A percentile compares a stretch with the other conserved stretches of the same genome.
These are phyloP conservation scores for Neopestalotiopsis clavispora DNA, from an alignment of 2,329 filamentous ascomycete species.

Conservation along the genomic window DNA sequence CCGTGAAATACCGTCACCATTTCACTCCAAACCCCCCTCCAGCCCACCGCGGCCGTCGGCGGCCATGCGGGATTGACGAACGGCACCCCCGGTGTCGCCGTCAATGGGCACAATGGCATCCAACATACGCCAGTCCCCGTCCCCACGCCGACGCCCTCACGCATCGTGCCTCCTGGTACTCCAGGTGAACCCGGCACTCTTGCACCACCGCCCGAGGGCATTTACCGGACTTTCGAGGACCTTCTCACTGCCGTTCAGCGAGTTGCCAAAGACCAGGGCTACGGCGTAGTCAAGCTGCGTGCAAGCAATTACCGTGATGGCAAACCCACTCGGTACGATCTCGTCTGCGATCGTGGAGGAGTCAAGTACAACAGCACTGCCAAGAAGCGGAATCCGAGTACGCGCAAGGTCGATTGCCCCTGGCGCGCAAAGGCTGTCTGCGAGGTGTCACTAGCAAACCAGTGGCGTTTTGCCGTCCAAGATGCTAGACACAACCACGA, in stretches of 20 bases:
- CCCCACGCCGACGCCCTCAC: slow-evolving; percentile 20
- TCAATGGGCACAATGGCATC: slow-evolving; percentile 18
- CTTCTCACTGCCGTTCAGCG: slow-evolving; percentile 62
- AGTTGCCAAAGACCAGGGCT: slow-evolving; percentile 66
- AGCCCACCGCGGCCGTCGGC: slow-evolving; percentile 36
- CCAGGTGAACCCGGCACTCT: slow-evolving; percentile 40
- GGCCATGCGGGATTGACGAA: slow-evolving; percentile 32
- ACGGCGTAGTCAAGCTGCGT: slow-evolving; percentile 66
- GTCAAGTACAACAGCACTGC: slow-evolving; percentile 70
- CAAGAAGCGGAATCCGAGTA: slow-evolving; percentile 68
- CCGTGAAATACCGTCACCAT: slow-evolving; percentile 36
- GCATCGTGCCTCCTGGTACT: slow-evolving; percentile 15
- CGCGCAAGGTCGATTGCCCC: slow-evolving; percentile 67
- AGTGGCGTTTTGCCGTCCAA: slow-evolving; percentile 68
- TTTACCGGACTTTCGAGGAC: slow-evolving; percentile 64
- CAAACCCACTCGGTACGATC: slow-evolving; percentile 66
- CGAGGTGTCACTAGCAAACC: slow-evolving; percentile 65
- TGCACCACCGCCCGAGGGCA: slow-evolving; percentile 63
- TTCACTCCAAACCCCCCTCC: slow-evolving; percentile 35
- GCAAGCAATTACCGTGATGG: slow-evolving; percentile 68
- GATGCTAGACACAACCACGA: slow-evolving; percentile 67
- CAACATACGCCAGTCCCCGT: slow-evolving; percentile 23
- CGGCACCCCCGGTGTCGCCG: slow-evolving; percentile 31
- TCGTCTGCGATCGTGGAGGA: slow-evolving; percentile 67
- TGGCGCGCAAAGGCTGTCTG: slow-evolving; percentile 69